phyloP scores from a whole-genome alignment of 768 basidiomycete genomes.

The Suillus fuscotomentosus region DNA sequence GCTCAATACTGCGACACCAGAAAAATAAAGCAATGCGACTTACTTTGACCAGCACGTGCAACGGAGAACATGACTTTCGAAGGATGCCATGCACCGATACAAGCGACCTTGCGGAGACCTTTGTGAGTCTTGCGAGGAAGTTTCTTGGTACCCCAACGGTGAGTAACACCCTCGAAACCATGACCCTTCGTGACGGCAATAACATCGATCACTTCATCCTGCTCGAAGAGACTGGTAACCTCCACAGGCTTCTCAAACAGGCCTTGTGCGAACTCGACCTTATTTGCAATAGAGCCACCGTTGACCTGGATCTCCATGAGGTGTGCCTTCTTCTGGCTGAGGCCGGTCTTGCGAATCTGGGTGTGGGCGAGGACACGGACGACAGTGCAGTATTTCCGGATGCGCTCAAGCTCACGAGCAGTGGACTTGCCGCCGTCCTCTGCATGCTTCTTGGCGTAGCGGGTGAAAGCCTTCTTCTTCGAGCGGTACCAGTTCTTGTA shows the following conservation, averaged over 20 bases:
- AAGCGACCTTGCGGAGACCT: slow-evolving; percentile 99
- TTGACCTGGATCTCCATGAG: slow-evolving; percentile 99
- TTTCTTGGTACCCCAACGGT: slow-evolving; percentile 99
- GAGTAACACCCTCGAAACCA: slow-evolving; percentile 99
- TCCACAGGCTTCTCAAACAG: slow-evolving; percentile 97
- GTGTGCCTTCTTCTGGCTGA: slow-evolving; percentile 99
- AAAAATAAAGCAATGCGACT: slow-evolving; percentile 31
- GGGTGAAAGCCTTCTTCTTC: slow-evolving; percentile 99
- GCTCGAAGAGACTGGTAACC: slow-evolving; percentile 84
- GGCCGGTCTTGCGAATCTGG: slow-evolving; percentile 96
- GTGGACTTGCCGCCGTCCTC: slow-evolving; percentile 92
- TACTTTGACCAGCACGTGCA: slow-evolving; percentile 99
- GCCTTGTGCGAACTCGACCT: slow-evolving; percentile 91
- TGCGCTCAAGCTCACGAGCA: slow-evolving; percentile 95
- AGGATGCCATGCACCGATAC: slow-evolving; percentile 98
- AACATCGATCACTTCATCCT: slow-evolving; percentile 94
- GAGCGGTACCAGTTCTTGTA: slow-evolving; percentile 99
- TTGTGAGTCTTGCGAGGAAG: slow-evolving; percentile 99
- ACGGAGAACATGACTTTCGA: slow-evolving; percentile 99
- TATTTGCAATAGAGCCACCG: slow-evolving; percentile 93
- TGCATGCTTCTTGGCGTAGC: slow-evolving; percentile 99
- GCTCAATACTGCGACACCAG: slow-evolving; percentile 3
- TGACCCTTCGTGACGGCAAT: slow-evolving; percentile 99
- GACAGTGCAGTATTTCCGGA: slow-evolving; percentile 99
- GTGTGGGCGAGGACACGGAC: slow-evolving; percentile 99